A percentile compares a stretch with the other conserved stretches of the same genome.
Conservation (phyloP, 2,329 filamentous ascomycete genomes). For the Nigrograna mackinnonii region DNA sequence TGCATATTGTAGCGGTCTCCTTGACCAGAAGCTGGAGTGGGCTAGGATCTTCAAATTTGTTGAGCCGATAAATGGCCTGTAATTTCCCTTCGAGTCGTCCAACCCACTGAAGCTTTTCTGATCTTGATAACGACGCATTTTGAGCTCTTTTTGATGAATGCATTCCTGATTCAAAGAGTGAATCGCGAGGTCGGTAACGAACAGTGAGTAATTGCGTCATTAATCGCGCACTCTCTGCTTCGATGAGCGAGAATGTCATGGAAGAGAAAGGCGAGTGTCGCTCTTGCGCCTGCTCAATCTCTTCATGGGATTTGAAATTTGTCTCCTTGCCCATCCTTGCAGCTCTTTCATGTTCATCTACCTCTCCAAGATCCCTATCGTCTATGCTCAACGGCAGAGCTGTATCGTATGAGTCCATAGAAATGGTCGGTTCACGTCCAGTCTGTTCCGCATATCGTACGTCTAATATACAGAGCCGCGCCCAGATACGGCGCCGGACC, state of each 20-base stretch:
- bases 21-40: slow-evolving; percentile 15
- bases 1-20: slow-evolving; percentile 13
- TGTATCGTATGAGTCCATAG: slow-evolving; percentile 72
- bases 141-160: slow-evolving; percentile 6
- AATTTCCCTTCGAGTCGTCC: slow-evolving; percentile 13
- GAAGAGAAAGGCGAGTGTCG: slow-evolving; percentile 15
- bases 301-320: slow-evolving; percentile 10
- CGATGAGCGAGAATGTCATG: slow-evolving; percentile 17
- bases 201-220: slow-evolving; percentile 13
- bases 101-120: slow-evolving; percentile 10
- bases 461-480: slow-evolving; percentile 74
- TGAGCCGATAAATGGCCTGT: slow-evolving; percentile 9
- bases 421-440: slow-evolving; percentile 69
- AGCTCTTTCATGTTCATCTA: slow-evolving; percentile 10
- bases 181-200: slow-evolving; percentile 17
- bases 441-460: slow-evolving; percentile 72
- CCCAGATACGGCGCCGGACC: slow-evolving; percentile 71
- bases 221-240: slow-evolving; percentile 18
- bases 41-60: slow-evolving; percentile 11
- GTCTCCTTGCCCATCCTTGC: slow-evolving; percentile 3
- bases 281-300: slow-evolving; percentile 16
- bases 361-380: slow-evolving; percentile 59
- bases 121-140: slow-evolving; percentile 4
- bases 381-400: slow-evolving; percentile 70
- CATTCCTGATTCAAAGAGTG: background rate